Evolutionary conservation across 164 flowering plant species (phyloP).

Genomic region (Hamamelis virginiana): DNA sequence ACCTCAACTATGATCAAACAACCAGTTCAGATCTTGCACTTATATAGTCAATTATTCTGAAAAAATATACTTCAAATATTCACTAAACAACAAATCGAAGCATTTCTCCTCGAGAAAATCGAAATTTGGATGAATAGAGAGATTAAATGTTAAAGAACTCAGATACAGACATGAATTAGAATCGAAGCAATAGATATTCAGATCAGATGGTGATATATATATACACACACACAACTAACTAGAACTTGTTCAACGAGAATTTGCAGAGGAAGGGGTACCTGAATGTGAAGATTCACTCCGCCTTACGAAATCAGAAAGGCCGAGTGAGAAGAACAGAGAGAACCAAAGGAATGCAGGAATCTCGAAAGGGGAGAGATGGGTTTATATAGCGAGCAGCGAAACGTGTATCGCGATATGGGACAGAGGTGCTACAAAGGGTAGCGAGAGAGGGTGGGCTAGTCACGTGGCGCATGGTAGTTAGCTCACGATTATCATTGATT

Average conservation of each 20-base stretch:
- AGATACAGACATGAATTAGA: not conserved
- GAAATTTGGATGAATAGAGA: not conserved
- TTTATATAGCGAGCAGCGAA: slow-evolving; percentile 2
- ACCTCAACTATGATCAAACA: too few species aligned
- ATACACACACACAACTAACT: not conserved
- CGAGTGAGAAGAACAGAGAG: too few species aligned
- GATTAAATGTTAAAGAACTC: not conserved
- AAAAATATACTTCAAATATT: too few species aligned
- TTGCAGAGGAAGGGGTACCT: not conserved
- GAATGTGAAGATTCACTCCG: not conserved
- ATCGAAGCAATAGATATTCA: slow-evolving; percentile 2
- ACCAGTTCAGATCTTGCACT: not conserved
- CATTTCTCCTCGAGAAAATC: slow-evolving; percentile 5
- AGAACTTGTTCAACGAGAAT: not conserved
- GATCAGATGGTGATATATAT: not conserved
- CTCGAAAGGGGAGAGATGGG: not conserved
- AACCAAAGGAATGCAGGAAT: slow-evolving; percentile 3
- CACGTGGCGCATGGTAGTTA: slow-evolving; percentile 43
- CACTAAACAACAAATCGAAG: slow-evolving; percentile 3
- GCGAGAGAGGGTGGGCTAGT: not conserved
- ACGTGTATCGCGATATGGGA: too few species aligned
- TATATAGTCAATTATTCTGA: too few species aligned
- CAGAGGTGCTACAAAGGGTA: not conserved
- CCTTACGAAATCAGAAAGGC: not conserved
- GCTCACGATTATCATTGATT: not conserved